These are phyloP conservation scores for Pichia membranifaciens DNA, from an alignment of 805 yeast species.

Conservation along the genomic window DNA sequence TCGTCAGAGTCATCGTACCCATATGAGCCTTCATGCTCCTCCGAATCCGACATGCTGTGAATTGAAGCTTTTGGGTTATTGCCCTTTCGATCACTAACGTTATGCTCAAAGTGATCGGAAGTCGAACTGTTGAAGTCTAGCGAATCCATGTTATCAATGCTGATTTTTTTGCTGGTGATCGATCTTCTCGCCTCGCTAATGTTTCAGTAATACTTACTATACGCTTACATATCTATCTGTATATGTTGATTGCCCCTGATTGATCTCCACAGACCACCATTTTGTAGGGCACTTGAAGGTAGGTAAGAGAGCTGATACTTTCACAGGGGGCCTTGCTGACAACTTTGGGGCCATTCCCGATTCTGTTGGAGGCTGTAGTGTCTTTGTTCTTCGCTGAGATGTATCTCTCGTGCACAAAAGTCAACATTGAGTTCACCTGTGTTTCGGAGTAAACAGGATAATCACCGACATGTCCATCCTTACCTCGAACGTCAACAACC, in stretches of 20 bases:
- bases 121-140: too few relatives aligned
- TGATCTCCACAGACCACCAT: conserved; percentile 64
- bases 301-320: conserved; percentile 6
- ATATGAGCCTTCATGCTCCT: not conserved
- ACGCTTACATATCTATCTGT: conserved; percentile 29
- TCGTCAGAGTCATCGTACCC: conserved; percentile 5
- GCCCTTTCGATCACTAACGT: not conserved
- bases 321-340: conserved; percentile 16
- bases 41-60: conserved; percentile 8
- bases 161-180: too few relatives aligned
- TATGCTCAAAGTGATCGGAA: too few relatives aligned
- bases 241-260: conserved; percentile 59
- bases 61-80: not conserved
- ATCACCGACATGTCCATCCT: conserved; percentile 8
- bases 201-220: too few relatives aligned
- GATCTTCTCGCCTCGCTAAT: too few relatives aligned
- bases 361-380: not conserved
- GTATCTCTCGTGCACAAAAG: conserved; percentile 37
- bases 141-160: too few relatives aligned
- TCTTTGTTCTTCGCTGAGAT: conserved; percentile 8
- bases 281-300: conserved; percentile 24
- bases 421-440: conserved; percentile 35
- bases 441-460: conserved; percentile 25
- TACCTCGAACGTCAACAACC: conserved; percentile 20
- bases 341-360: conserved; percentile 7